A percentile compares a stretch with the other conserved stretches of the same genome.
These are phyloP conservation scores for Candida namnaoensis DNA, from an alignment of 805 yeast species.

Conservation along the genomic window DNA sequence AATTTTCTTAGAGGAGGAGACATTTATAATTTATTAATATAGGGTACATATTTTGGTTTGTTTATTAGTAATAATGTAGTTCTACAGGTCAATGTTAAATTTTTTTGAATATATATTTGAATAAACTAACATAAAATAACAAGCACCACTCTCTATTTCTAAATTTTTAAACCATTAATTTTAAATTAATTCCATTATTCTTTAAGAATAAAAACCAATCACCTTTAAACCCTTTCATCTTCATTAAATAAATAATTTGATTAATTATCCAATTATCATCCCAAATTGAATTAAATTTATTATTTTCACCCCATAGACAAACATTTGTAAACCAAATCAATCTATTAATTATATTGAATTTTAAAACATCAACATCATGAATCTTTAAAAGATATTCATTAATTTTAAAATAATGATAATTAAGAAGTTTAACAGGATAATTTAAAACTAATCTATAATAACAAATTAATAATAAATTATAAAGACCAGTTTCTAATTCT, in stretches of 20 bases:
- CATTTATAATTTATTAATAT: no score
- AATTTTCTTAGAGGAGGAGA: no score
- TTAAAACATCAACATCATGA: background rate
- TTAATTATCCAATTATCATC: background rate
- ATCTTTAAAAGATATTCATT: background rate
- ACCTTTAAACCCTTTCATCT: background rate
- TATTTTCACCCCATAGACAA: background rate
- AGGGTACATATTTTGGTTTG: no score
- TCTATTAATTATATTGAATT: background rate
- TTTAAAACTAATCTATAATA: conserved; percentile 14
- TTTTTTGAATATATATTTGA: no score
- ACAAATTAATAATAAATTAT: conserved; percentile 7
- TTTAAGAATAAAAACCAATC: background rate
- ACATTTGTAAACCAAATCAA: background rate
- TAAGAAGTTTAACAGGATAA: conserved; percentile 10
- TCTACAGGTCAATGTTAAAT: no score
- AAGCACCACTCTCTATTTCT: no score
- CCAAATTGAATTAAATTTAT: background rate
- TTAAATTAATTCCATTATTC: background rate
- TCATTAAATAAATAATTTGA: background rate
- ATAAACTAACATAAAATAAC: no score
- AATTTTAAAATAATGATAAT: conserved; percentile 5
- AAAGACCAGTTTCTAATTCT: conserved; percentile 5
- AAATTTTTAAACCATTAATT: background rate
- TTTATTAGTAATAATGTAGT: no score